These are phyloP conservation scores for Diaporthe destruens DNA, from an alignment of 2,329 filamentous ascomycete genomes.

Conservation along the genomic window DNA sequence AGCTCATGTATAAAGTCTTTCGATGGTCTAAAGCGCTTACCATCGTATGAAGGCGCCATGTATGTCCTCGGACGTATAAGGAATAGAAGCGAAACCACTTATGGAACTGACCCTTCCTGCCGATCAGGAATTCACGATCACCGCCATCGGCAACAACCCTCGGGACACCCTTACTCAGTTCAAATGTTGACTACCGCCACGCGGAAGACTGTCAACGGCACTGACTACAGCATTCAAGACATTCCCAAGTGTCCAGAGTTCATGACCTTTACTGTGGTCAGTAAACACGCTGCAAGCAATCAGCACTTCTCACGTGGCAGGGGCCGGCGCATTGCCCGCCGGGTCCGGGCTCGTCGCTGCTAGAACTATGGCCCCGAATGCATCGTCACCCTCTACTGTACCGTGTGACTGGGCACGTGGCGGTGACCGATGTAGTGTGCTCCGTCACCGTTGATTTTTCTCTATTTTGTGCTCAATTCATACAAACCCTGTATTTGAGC, in stretches of 20 bases:
- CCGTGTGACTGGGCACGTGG: conserved; percentile 42
- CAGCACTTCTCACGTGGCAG: conserved; percentile 40
- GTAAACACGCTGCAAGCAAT: conserved; percentile 38
- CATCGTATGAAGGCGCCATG: too few relatives aligned
- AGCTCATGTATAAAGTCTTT: too few relatives aligned
- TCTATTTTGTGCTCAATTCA: conserved; percentile 42
- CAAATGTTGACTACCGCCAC: not conserved
- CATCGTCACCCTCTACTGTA: conserved; percentile 39
- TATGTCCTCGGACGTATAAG: too few relatives aligned
- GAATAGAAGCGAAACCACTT: too few relatives aligned
- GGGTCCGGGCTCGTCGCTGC: conserved; percentile 35
- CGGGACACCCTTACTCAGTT: not conserved
- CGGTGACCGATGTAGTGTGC: conserved; percentile 37
- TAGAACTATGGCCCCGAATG: conserved; percentile 41
- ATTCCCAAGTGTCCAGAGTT: not conserved
- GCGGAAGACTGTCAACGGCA: not conserved
- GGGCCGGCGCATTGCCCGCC: conserved; percentile 26
- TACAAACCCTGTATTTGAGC: conserved; percentile 9
- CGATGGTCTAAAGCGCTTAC: too few relatives aligned
- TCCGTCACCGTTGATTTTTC: conserved; percentile 39
- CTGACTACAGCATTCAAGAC: not conserved
- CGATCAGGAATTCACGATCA: not conserved
- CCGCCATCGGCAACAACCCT: not conserved
- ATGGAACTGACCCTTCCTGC: not conserved
- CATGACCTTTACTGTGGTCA: conserved; percentile 41